Evolutionary conservation across 163 green algal species (phyloP).

Genomic region (Chloroidium sp.): DNA sequence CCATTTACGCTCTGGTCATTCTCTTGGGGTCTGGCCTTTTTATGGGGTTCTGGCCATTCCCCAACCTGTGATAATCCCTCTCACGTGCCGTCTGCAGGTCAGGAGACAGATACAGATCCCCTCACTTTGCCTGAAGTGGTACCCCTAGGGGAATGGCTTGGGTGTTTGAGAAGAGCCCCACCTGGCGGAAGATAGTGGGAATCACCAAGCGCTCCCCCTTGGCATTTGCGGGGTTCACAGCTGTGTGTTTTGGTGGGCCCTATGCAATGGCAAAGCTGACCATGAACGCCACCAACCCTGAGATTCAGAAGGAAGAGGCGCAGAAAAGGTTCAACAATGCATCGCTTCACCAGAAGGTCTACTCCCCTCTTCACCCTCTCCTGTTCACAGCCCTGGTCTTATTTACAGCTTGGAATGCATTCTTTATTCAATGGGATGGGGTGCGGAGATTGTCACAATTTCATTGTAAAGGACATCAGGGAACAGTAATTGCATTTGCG

Average conservation of each 20-base stretch:
- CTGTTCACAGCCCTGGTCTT: background rate
- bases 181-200: constrained; percentile 24
- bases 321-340: background rate
- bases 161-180: constrained; percentile 26
- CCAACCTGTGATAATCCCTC: too few species aligned
- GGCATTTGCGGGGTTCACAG: constrained; percentile 16
- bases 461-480: too few species aligned
- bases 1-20: too few species aligned
- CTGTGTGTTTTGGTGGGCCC: constrained; percentile 11
- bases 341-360: constrained; percentile 18
- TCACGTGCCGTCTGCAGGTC: too few species aligned
- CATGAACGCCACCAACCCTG: constrained; percentile 19
- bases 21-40: too few species aligned
- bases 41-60: too few species aligned
- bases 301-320: constrained; percentile 7
- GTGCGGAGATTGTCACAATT: too few species aligned
- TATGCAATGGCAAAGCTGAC: constrained; percentile 19
- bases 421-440: background rate
- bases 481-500: background rate
- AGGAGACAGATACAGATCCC: too few species aligned
- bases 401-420: background rate
- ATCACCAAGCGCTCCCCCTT: constrained; percentile 16
- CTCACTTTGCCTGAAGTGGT: too few species aligned
- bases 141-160: constrained; percentile 13
- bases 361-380: too few species aligned